Evolutionary conservation across 2,329 filamentous ascomycete species (phyloP).

Genomic region (Mycocentrospora acerina): DNA sequence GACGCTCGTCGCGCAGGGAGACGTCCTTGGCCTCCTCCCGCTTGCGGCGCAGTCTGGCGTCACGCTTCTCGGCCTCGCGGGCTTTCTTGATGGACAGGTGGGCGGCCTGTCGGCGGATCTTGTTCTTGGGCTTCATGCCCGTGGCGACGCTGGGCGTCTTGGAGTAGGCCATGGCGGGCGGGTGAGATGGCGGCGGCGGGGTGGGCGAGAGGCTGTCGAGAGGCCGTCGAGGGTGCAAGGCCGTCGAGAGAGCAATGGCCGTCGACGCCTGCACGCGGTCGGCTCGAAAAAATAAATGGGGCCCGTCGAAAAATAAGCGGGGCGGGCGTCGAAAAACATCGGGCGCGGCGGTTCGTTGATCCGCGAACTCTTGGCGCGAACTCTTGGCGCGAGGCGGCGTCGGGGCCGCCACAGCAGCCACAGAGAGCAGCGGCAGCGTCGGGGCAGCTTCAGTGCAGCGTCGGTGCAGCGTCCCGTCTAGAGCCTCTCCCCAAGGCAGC

Average conservation of each 20-base stretch:
- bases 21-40: conserved; percentile 86
- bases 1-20: conserved; percentile 68
- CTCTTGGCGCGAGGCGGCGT: conserved; percentile 22
- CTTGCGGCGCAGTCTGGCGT: conserved; percentile 74
- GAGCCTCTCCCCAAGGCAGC: too few relatives aligned
- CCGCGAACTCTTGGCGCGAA: conserved; percentile 13
- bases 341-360: background rate
- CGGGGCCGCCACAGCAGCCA: too few relatives aligned
- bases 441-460: too few relatives aligned
- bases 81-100: conserved; percentile 79
- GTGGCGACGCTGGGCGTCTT: conserved; percentile 49
- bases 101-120: conserved; percentile 74
- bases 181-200: too few relatives aligned
- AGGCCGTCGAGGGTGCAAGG: background rate
- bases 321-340: too few relatives aligned
- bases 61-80: conserved; percentile 71
- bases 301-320: too few relatives aligned
- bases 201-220: background rate
- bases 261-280: conserved; percentile 1
- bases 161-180: conserved; percentile 54
- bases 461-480: too few relatives aligned
- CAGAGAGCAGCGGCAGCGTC: background rate
- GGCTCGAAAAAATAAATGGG: conserved; percentile 17
- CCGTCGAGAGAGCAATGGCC: too few relatives aligned
- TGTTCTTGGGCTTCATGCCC: conserved; percentile 67